phyloP scores from a whole-genome alignment of 2,329 filamentous ascomycete genomes.

The Colletotrichum aenigma region DNA sequence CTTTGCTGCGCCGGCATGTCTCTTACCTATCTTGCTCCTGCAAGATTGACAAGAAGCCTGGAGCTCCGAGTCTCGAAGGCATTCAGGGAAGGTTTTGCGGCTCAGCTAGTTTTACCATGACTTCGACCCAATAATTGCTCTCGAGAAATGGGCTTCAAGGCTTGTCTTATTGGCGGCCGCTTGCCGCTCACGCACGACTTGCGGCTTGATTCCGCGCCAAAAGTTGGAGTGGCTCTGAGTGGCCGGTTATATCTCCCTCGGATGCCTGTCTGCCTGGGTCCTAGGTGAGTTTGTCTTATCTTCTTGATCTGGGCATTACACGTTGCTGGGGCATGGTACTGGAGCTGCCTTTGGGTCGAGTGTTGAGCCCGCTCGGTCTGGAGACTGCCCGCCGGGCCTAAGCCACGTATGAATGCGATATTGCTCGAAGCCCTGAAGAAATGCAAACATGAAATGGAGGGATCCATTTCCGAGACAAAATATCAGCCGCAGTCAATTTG shows the following conservation, averaged over 20 bases:
- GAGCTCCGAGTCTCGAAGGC: not conserved
- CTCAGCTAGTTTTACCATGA: not conserved
- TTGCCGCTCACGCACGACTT: not conserved
- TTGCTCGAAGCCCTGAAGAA: not conserved
- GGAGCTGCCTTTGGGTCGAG: accelerated
- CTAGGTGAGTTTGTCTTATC: not conserved
- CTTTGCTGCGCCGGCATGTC: not conserved
- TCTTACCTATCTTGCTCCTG: not conserved
- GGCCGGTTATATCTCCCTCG: not conserved
- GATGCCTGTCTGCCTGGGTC: not conserved
- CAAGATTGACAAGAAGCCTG: not conserved
- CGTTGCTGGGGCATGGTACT: not conserved
- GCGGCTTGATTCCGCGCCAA: not conserved
- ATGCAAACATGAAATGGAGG: not conserved
- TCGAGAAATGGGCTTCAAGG: not conserved
- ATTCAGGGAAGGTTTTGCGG: not conserved
- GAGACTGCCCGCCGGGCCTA: not conserved
- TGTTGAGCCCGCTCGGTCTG: not conserved
- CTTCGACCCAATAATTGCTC: not conserved
- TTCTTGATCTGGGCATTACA: not conserved
- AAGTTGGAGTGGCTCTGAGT: not conserved
- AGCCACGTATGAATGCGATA: not conserved
- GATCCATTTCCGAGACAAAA: not conserved
- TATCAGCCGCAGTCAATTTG: not conserved
- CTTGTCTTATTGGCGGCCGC: not conserved